Evolutionary conservation across 805 yeast genomes (phyloP).

Genomic region (Yarrowia sp.): DNA sequence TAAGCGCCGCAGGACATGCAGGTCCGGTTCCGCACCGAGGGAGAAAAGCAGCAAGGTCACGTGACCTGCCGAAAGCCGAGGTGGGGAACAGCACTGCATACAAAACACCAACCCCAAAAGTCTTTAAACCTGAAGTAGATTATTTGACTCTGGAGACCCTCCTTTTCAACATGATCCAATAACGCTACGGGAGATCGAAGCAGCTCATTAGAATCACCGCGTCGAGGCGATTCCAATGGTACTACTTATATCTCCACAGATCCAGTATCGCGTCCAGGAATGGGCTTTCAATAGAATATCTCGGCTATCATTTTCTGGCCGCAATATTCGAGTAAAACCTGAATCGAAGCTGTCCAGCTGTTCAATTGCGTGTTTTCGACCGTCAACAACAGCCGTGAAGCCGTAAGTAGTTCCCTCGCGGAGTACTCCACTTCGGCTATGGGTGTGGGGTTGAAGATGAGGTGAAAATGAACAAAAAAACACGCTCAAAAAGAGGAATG

Average conservation of each 20-base stretch:
- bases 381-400: too few species aligned
- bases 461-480: too few species aligned
- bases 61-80: conserved; percentile 26
- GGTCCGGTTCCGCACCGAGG: conserved; percentile 17
- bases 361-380: too few species aligned
- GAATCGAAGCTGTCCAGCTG: neutral
- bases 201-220: neutral
- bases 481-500: too few species aligned
- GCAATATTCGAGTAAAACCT: neutral
- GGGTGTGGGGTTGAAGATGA: neutral
- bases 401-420: too few species aligned
- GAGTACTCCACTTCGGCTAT: neutral
- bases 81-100: neutral
- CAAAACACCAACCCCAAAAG: neutral
- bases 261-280: neutral
- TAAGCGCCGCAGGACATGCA: neutral
- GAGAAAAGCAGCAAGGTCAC: neutral
- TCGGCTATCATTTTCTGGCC: neutral
- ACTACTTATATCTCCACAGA: neutral
- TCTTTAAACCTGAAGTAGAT: neutral
- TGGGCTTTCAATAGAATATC: neutral
- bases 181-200: neutral
- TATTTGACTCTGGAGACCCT: too few species aligned
- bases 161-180: neutral
- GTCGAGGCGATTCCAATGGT: neutral